phyloP scores from a whole-genome alignment of 2,329 filamentous ascomycete species.

The Helotiales sp. region DNA sequence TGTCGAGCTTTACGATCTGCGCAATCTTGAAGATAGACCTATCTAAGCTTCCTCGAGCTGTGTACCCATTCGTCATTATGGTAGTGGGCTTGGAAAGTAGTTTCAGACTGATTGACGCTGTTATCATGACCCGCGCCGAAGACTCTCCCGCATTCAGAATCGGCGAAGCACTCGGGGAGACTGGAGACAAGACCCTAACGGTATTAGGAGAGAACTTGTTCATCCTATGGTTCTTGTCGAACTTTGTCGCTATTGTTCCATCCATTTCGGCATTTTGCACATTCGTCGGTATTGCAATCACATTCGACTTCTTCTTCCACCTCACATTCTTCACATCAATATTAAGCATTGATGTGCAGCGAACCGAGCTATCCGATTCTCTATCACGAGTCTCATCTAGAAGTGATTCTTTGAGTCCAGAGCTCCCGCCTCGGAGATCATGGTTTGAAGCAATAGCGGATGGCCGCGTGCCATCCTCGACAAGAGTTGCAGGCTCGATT shows the following conservation, averaged over 20 bases:
- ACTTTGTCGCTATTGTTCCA: constrained; percentile 63
- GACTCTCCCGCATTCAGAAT: constrained; percentile 69
- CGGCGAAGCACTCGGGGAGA: constrained; percentile 71
- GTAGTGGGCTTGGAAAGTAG: constrained; percentile 76
- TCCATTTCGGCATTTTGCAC: constrained; percentile 74
- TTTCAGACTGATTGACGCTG: constrained; percentile 74
- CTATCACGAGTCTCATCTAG: constrained; percentile 52
- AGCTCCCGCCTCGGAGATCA: constrained; percentile 37
- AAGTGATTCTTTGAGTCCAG: constrained; percentile 28
- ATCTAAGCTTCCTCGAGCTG: constrained; percentile 70
- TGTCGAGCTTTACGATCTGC: constrained; percentile 79
- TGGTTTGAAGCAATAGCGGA: constrained; percentile 64
- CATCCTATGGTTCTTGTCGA: constrained; percentile 65
- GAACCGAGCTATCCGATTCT: constrained; percentile 74
- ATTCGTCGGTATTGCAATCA: constrained; percentile 72
- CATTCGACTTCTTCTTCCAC: constrained; percentile 77
- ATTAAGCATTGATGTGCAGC: constrained; percentile 74
- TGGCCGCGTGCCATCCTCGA: constrained; percentile 67
- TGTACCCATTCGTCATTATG: constrained; percentile 75
- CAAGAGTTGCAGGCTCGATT: constrained; percentile 71
- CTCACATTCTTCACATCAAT: constrained; percentile 80
- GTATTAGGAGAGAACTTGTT: constrained; percentile 68
- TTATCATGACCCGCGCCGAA: constrained; percentile 69
- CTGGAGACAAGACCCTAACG: constrained; percentile 67
- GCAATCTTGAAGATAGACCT: constrained; percentile 74